Evolutionary conservation across 129 eudicot genomes (phyloP).

Genomic region (Lactuca saligna): DNA sequence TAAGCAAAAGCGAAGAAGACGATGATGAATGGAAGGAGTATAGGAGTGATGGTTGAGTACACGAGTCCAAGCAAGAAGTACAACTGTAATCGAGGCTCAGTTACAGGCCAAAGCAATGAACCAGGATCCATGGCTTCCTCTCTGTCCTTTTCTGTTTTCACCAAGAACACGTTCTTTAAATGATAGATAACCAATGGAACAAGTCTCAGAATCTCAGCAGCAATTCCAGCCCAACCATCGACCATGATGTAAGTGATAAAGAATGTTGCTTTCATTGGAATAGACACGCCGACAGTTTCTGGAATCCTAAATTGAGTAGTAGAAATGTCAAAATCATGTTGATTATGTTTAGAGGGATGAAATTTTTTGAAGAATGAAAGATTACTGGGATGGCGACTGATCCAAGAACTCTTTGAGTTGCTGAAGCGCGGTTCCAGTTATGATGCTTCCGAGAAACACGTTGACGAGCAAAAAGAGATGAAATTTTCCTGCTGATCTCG

Average conservation of each 20-base stretch:
- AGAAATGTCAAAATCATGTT: background rate
- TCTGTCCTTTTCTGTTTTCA: conserved; percentile 81
- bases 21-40: conserved; percentile 78
- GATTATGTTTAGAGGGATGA: background rate
- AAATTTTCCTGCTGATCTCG: conserved; percentile 76
- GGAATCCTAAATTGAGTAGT: conserved; percentile 57
- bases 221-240: conserved; percentile 93
- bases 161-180: conserved; percentile 78
- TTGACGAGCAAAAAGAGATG: conserved; percentile 75
- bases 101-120: conserved; percentile 48
- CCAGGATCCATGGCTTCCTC: conserved; percentile 94
- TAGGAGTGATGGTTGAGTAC: conserved; percentile 74
- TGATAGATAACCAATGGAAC: conserved; percentile 69
- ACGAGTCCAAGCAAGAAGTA: conserved; percentile 86
- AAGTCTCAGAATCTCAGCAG: conserved; percentile 74
- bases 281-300: conserved; percentile 76
- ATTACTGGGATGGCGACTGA: conserved; percentile 75
- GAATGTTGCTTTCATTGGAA: conserved; percentile 93
- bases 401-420: conserved; percentile 66
- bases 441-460: conserved; percentile 82
- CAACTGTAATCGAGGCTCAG: conserved; percentile 87
- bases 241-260: conserved; percentile 83
- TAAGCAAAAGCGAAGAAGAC: conserved; percentile 78
- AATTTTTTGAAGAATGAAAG: background rate
- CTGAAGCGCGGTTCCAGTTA: conserved; percentile 78